Evolutionary conservation across 1,139 yeast species (phyloP), one percentile per base, ranked within the genome.

Genomic region (Yamadazyma jaroonii): DNA sequence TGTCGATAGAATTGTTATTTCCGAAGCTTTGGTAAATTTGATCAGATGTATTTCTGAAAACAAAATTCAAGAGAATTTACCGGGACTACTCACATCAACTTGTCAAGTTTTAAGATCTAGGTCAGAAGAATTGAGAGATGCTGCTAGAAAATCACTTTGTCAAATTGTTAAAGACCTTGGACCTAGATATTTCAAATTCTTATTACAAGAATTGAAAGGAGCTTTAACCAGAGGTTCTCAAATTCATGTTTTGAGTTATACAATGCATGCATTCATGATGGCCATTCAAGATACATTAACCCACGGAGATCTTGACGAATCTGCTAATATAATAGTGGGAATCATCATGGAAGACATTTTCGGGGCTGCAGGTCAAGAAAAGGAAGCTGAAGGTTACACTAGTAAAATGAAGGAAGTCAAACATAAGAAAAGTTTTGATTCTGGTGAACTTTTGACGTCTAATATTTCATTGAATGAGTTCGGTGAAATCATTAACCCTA

Each of bases 351-450:
- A 89, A 54, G 97, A 92, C 53, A 77, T 81, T 3, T 90, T 92
- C 61, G 99, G 98, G 12, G 78, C 84, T 5, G 88, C 96, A 7
- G 96, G 97, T 27, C 84, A 84, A 53, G 98, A 92, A 55, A 92
- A 94, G 57, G 98, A 92, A 49, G 90, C 94, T 11, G 97, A 89
- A 45, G 96, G 90, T 21, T 92, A 92, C 54, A 79, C 77, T 37
- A 82, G 88, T 35, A 82, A 82, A 45, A 86, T 89, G 82, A 87
- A 85, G 52, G 98, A 92, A 66, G 94, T 92, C 29, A 89, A 87
- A 54, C 83, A 81, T 50, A 87, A 87, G 53, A 89, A 87, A 61
- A 84, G 96, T 68, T 85, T 69, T 56, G 97, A 92, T 49, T 81
- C 95, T 6, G 94, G 84, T 28, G 96, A 90, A 58, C 65, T 89